Base-by-base conservation (phyloP, 2,329 filamentous ascomycete species). In the Phaeophleospora eucalypticola region DNA sequence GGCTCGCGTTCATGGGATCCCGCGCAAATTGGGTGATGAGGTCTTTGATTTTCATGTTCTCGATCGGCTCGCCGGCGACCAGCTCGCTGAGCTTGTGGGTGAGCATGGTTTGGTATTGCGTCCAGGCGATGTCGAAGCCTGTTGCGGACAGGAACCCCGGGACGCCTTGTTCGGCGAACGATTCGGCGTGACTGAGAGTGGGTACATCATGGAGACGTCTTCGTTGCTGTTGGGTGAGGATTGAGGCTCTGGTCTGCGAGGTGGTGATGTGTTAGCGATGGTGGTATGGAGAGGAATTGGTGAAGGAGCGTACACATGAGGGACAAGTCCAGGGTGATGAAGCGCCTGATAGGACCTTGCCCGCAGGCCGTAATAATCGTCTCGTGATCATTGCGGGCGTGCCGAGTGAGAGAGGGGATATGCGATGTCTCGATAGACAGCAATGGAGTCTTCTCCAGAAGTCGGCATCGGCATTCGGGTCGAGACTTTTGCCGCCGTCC, bases 71-170 rank as follows among this genome's bases (percentile, higher is more conserved):
- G 89, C 90, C 89, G 54, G 78, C 80, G 52, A 81, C 85, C 61
- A 86, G 68, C 48, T 74, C 70, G 68, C 94, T 94, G 65, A 97
- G 78, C 69, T 86, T 86, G 53, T 88, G 75, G 43, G 90, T 68
- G 61, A 91, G 76, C 56, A 85, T 70, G 32, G 72, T 65, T 76
- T 95, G 89, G 72, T 96, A 95, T 63, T 89, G 76, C 27, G 78
- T 84, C 83, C 89, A 98, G 41, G 89, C 83, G 45, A 87, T 78
- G 46, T 84, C 71, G 69, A 87, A 94, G 45, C 80, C 87, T 41
- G 78, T 73, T 2, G 76, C 67, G 21, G 83, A 83, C 64, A 95
- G 75, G 51, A 97, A 76, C 12, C 81, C 80, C n/a, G 81, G 78
- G 4, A 95, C 75, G 49, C 81, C 81, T 54, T 78, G 60, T 44